Percentiles rank a stretch among this genome's conserved stretches.
Evolutionary conservation across 2,329 filamentous ascomycete genomes (phyloP).

Genomic region (Penicillium sp.): DNA sequence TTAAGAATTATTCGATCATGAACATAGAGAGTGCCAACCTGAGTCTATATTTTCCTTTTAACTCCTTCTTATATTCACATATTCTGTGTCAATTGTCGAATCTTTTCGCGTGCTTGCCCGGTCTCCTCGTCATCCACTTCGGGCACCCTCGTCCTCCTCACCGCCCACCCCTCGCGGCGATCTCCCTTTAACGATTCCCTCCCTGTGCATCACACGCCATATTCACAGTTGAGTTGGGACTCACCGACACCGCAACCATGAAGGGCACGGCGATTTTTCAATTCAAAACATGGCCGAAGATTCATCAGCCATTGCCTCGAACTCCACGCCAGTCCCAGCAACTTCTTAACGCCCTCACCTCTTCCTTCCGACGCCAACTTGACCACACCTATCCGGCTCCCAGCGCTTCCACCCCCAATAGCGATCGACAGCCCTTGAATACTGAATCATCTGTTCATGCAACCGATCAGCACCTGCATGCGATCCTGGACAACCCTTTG

Average conservation of each 20-base stretch:
- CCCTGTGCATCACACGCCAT: neutral
- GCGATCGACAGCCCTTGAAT: conserved; percentile 28
- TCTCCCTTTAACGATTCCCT: conserved; percentile 13
- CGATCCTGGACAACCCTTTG: conserved; percentile 47
- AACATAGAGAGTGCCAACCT: neutral
- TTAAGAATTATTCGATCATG: neutral
- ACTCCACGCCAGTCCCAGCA: conserved; percentile 62
- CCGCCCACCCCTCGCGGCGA: conserved; percentile 33
- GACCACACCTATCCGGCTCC: conserved; percentile 59
- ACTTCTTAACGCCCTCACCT: conserved; percentile 63
- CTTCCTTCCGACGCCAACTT: conserved; percentile 65
- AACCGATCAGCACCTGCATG: conserved; percentile 44
- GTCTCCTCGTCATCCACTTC: conserved; percentile 33
- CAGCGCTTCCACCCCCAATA: conserved; percentile 24
- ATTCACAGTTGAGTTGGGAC: conserved; percentile 5
- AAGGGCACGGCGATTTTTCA: conserved; percentile 54
- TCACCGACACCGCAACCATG: conserved; percentile 47
- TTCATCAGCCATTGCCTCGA: conserved; percentile 57
- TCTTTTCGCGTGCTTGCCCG: conserved; percentile 1
- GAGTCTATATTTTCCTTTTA: neutral
- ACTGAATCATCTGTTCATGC: conserved; percentile 37
- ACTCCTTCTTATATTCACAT: neutral
- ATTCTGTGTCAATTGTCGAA: neutral
- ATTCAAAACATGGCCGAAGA: conserved; percentile 57
- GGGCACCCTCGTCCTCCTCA: conserved; percentile 21